Conservation (phyloP, 768 basidiomycete genomes). For the Pulveroboletus sp. region DNA sequence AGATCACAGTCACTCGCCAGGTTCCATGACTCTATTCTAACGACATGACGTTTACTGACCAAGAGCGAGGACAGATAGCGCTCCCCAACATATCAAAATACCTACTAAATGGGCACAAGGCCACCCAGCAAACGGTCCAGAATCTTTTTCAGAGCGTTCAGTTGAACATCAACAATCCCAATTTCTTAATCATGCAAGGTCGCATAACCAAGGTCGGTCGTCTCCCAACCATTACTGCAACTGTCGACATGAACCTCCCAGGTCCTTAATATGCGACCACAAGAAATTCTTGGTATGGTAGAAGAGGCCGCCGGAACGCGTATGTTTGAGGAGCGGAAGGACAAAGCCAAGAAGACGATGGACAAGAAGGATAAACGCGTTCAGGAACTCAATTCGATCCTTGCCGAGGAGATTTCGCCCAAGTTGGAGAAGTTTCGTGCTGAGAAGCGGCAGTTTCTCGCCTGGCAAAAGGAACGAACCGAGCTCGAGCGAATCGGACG, state of each 20-base stretch:
- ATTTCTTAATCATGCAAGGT: slow-evolving; percentile 99
- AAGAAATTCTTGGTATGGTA: slow-evolving; percentile 97
- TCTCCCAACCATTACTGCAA: background rate
- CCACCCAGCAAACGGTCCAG: slow-evolving; percentile 81
- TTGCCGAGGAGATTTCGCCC: slow-evolving; percentile 89
- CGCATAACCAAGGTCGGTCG: slow-evolving; percentile 88
- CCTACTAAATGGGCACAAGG: slow-evolving; percentile 93
- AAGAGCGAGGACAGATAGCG: slow-evolving; percentile 60
- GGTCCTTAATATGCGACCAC: slow-evolving; percentile 97
- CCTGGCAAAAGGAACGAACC: slow-evolving; percentile 83
- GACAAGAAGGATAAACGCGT: slow-evolving; percentile 96
- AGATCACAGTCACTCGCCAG: slow-evolving; percentile 97
- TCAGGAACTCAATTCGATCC: slow-evolving; percentile 76
- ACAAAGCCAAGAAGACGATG: slow-evolving; percentile 96
- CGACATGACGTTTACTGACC: background rate
- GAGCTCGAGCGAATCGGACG: slow-evolving; percentile 87
- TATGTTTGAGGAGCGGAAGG: slow-evolving; percentile 99
- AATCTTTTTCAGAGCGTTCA: slow-evolving; percentile 95
- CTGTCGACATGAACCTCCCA: background rate
- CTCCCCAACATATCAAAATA: slow-evolving; percentile 94
- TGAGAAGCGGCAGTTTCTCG: slow-evolving; percentile 86
- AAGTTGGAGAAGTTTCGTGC: slow-evolving; percentile 87
- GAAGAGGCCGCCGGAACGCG: slow-evolving; percentile 98
- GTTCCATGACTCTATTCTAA: slow-evolving; percentile 39
- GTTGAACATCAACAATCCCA: slow-evolving; percentile 99